phyloP scores from a whole-genome alignment of 2,329 filamentous ascomycete genomes.

The Microsporum audouinii region DNA sequence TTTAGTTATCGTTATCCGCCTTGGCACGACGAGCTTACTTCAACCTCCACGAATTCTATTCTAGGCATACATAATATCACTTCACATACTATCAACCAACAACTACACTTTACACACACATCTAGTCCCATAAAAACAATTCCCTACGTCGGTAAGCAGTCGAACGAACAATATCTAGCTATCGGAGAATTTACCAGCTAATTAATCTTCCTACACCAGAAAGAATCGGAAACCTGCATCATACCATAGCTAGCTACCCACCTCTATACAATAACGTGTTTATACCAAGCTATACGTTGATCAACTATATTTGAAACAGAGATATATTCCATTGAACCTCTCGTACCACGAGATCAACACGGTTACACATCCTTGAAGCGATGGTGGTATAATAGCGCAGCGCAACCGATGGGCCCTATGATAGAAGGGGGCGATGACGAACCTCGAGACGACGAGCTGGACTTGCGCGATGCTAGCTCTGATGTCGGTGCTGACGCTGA shows the following conservation, averaged over 20 bases:
- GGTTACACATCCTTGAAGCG: constrained; percentile 28
- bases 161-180: neutral
- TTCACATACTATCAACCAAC: neutral
- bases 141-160: neutral
- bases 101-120: neutral
- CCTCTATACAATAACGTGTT: neutral
- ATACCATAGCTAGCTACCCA: neutral
- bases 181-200: neutral
- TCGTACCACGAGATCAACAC: neutral
- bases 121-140: neutral
- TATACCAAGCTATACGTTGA: neutral
- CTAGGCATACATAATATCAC: neutral
- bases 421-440: constrained; percentile 51
- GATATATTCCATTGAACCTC: too few species aligned
- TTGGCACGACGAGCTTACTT: neutral
- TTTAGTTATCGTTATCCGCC: neutral
- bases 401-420: constrained; percentile 58
- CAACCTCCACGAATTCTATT: neutral
- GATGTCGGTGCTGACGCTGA: neutral
- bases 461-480: constrained; percentile 29
- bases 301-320: too few species aligned
- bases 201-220: neutral
- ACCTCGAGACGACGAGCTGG: constrained; percentile 44
- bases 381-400: constrained; percentile 40
- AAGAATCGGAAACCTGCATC: neutral